Evolutionary conservation across 345 rosid genomes (phyloP), one percentile per base, ranked within the genome.

Genomic region (Aurinia saxatilis): DNA sequence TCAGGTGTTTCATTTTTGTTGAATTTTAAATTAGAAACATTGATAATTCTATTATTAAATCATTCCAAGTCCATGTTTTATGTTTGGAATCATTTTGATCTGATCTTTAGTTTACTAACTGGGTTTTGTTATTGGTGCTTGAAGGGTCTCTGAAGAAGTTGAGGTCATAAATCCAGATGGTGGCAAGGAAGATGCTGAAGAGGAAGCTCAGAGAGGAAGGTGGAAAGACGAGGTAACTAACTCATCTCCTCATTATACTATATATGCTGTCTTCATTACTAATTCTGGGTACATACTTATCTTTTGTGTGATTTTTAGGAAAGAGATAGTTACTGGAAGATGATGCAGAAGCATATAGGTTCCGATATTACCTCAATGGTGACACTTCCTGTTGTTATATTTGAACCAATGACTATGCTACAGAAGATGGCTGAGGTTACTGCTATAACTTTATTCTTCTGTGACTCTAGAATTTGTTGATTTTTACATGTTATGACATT

Each of bases 111-210:
- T 18, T 27, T 21, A 7, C 0, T 11, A 10, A 41, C 7, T 52
- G 41, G 44, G 4, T 16, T 38, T 6, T 67, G 45, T 16, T 67
- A 45, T n/a, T 40, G 30, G 11, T 12, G 11, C 33, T 46, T 51
- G 25, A 19, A 37, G 54, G 17, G 35, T 16, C 30, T 60, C 41
- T 16, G 40, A 88, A 82, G 96, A 87, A 8, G 66, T 91, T 59
- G 98, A 91, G 78, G 96, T 91, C 31, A 78, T 91, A 35, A 88
- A 91, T 75, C 98, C 98, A 7, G 98, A 91, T 39, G 98, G 96
- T 75, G 95, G 91, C 50, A 86, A 82, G 41, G 98, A 91, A 75
- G 96, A 91, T 48, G 91, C 90, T 0, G 95, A 76, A 76, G 98
- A 91, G 72, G 95, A 91, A 80, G 98, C 98, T 67, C 85, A 73